These are phyloP conservation scores for Candida namnaoensis DNA, from an alignment of 805 yeast genomes.

Conservation along the genomic window DNA sequence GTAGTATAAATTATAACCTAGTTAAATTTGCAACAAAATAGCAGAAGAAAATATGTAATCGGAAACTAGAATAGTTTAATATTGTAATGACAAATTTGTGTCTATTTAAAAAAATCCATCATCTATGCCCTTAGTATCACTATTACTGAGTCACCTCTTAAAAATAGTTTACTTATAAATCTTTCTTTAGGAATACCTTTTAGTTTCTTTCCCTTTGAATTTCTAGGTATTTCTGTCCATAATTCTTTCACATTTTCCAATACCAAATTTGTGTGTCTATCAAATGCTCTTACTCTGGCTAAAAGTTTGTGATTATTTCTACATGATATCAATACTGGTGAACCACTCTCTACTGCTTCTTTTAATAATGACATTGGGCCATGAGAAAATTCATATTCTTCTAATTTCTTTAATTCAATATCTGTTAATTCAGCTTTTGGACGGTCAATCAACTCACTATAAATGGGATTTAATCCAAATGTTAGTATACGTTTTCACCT, in stretches of 20 bases:
- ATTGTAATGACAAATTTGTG: too few relatives aligned
- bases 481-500: background rate
- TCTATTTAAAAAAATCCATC: background rate
- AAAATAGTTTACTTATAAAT: conserved; percentile 80
- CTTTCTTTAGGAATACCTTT: conserved; percentile 63
- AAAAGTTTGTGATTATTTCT: conserved; percentile 90
- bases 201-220: conserved; percentile 62
- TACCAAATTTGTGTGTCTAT: conserved; percentile 91
- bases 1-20: too few relatives aligned
- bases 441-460: conserved; percentile 58
- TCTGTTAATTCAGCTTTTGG: conserved; percentile 77
- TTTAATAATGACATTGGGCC: conserved; percentile 92
- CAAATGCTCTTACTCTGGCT: conserved; percentile 89
- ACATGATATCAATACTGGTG: conserved; percentile 79
- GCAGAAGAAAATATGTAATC: too few relatives aligned
- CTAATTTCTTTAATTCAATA: conserved; percentile 69
- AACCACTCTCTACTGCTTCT: conserved; percentile 64
- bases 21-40: too few relatives aligned
- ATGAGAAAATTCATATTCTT: conserved; percentile 80
- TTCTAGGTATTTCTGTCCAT: conserved; percentile 59
- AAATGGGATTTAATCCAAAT: background rate
- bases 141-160: conserved; percentile 94
- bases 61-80: too few relatives aligned
- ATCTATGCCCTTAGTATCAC: conserved; percentile 50
- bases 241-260: conserved; percentile 85